These are phyloP conservation scores for Amniculicola lignicola DNA, from an alignment of 495 filamentous ascomycete species.

Conservation along the genomic window DNA sequence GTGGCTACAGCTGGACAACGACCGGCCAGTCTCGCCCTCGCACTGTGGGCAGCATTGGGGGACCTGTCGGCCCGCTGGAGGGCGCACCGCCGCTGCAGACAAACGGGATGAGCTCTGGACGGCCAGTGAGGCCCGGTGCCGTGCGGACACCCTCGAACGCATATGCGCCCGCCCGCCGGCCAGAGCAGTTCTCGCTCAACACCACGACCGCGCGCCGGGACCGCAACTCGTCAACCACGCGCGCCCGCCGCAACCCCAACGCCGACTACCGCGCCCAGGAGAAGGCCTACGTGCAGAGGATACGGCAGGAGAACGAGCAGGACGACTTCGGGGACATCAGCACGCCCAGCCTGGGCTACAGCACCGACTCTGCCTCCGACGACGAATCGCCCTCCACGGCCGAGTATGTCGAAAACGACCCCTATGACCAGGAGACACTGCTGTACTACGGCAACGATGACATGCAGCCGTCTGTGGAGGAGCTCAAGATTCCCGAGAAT, in stretches of 20 bases:
- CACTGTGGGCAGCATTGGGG: constrained; percentile 3
- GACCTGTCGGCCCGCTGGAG: constrained; percentile 1
- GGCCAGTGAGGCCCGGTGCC: constrained; percentile 24
- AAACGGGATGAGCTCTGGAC: constrained; percentile 27
- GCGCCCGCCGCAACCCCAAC: constrained; percentile 57
- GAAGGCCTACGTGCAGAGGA: constrained; percentile 75
- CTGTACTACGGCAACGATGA: constrained; percentile 85
- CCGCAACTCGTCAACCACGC: constrained; percentile 31
- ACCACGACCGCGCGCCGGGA: constrained; percentile 35
- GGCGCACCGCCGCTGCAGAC: constrained; percentile 31
- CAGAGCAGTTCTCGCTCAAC: constrained; percentile 51
- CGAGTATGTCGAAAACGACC: constrained; percentile 73
- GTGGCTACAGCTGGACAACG: constrained; percentile 23
- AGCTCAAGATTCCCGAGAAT: constrained; percentile 82
- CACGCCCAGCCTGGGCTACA: constrained; percentile 59
- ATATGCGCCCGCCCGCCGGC: constrained; percentile 55
- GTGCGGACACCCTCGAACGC: constrained; percentile 36
- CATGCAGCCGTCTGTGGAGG: constrained; percentile 80
- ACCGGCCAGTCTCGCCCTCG: background rate
- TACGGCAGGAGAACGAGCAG: constrained; percentile 64
- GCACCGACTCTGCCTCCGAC: constrained; percentile 81
- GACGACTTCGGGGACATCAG: constrained; percentile 69
- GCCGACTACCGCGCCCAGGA: constrained; percentile 79
- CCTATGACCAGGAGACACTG: constrained; percentile 88
- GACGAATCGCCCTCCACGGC: constrained; percentile 85